Conservation (phyloP, 2,329 filamentous ascomycete species). For the Penicillium palitans region DNA sequence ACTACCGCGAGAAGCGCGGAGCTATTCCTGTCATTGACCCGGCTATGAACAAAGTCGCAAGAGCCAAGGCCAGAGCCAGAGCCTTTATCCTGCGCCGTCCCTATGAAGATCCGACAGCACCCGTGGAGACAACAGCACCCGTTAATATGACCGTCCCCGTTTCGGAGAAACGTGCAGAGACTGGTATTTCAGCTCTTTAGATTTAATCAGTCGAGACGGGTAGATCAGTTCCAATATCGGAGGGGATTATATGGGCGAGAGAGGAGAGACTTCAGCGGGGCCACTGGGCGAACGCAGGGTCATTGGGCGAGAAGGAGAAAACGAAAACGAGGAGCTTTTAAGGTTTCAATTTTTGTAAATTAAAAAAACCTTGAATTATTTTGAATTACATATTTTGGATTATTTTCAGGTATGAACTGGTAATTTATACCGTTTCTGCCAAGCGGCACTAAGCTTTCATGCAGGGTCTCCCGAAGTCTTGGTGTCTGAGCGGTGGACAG, state of each 20-base stretch:
- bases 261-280: not conserved
- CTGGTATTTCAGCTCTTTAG: not conserved
- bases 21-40: slow-evolving; percentile 22
- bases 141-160: not conserved
- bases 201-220: not conserved
- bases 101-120: slow-evolving; percentile 5
- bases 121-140: not conserved
- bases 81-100: slow-evolving; percentile 21
- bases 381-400: too few relatives aligned
- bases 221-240: not conserved
- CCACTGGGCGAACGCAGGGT: not conserved
- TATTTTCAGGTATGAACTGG: not conserved
- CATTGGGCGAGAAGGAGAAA: not conserved
- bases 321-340: not conserved
- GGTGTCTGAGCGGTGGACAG: not conserved
- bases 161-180: not conserved
- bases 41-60: slow-evolving; percentile 8
- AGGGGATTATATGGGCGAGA: not conserved
- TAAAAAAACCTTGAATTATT: not conserved
- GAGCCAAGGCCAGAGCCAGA: slow-evolving; percentile 15
- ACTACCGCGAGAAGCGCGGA: slow-evolving; percentile 21
- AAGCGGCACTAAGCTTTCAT: not conserved
- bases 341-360: not conserved
- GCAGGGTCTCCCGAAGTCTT: not conserved
- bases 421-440: not conserved